Evolutionary conservation across 2,329 filamentous ascomycete genomes (phyloP), one percentile per base, ranked within the genome.

Genomic region (Colletotrichum zoysiae): DNA sequence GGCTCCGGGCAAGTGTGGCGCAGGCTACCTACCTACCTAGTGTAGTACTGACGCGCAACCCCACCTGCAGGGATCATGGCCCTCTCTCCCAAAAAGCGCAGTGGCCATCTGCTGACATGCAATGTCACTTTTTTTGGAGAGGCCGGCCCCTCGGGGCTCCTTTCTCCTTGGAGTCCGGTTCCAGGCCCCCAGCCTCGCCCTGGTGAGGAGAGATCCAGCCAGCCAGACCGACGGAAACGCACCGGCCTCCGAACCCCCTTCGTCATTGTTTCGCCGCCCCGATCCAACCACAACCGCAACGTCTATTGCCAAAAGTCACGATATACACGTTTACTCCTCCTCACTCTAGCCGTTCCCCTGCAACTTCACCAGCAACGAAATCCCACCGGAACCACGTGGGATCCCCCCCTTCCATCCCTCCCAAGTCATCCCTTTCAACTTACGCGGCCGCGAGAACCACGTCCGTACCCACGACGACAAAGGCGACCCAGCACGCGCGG

Each of bases 231-330:
- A 59, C 9, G 40, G 58, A 30, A 30, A 44, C 53, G 48, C 53
- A 65, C 16, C 62, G 40, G 62, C 62, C 62, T 18, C 40, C 18
- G 23, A 42, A 46, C 33, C 35, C 44, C 70, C 57, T 62, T 70
- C 70, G 70, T 70, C 70, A 72, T 72, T 70, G 66, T 70, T 70
- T 70, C 70, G 70, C 70, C 70, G 65, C 44, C 59, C 26, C 53
- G 59, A 51, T 26, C 23, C 14, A 18, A 35, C 56, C 50, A 55
- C 55, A 50, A 20, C 40, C 30, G 30, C 33, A 42, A 46, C 18
- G 8, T 42, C 35, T 20, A 33, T 16, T 18, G 5, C 8, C 33
- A 62, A 40, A 35, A 35, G 30, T 62, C 59, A 62, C 59, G 59
- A 51, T n/a, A 23, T 2, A 40, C n/a, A 30, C 50, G 12, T 20